Conservation (phyloP, 2,329 filamentous ascomycete species). For the Chaetomiaceae sp. region DNA sequence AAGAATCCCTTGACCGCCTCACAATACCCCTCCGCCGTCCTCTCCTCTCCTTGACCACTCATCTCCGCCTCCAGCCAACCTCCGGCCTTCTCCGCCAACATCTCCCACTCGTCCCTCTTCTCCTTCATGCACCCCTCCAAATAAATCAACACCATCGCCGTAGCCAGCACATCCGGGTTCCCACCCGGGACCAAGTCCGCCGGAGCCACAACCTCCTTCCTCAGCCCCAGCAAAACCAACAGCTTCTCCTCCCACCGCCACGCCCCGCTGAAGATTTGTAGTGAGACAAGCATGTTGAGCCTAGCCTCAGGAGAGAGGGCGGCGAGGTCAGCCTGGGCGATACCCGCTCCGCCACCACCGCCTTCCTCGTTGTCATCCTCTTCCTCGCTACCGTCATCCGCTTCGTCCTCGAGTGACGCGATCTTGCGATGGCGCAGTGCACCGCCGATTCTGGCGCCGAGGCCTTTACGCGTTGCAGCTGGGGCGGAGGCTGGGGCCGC, state of each 20-base stretch:
- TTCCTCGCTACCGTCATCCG: too few relatives aligned
- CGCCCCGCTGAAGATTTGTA: slow-evolving; percentile 54
- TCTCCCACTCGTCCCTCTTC: slow-evolving; percentile 57
- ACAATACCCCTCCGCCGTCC: slow-evolving; percentile 12
- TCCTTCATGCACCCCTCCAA: slow-evolving; percentile 43
- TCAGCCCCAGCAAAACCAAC: slow-evolving; percentile 15
- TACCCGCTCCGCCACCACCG: too few relatives aligned
- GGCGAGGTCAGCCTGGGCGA: too few relatives aligned
- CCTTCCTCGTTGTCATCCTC: not conserved
- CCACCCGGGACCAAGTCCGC: slow-evolving; percentile 2
- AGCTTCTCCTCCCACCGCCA: slow-evolving; percentile 42
- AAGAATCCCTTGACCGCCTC: slow-evolving; percentile 6
- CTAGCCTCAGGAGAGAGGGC: slow-evolving; percentile 17
- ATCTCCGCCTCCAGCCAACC: slow-evolving; percentile 41
- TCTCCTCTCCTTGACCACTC: not conserved
- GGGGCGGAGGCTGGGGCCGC: too few relatives aligned
- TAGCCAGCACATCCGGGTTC: slow-evolving; percentile 26
- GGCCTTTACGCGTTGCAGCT: too few relatives aligned
- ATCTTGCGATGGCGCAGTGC: too few relatives aligned
- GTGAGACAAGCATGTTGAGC: slow-evolving; percentile 44
- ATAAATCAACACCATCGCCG: slow-evolving; percentile 42
- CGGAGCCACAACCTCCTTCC: slow-evolving; percentile 16
- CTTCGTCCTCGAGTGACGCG: too few relatives aligned
- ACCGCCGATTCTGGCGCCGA: too few relatives aligned
- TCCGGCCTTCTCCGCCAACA: slow-evolving; percentile 41